Percentiles rank a stretch among this genome's conserved stretches.
phyloP scores from a whole-genome alignment of 192 early-diverging fungal species.

The Lunasporangiospora selenospora region DNA sequence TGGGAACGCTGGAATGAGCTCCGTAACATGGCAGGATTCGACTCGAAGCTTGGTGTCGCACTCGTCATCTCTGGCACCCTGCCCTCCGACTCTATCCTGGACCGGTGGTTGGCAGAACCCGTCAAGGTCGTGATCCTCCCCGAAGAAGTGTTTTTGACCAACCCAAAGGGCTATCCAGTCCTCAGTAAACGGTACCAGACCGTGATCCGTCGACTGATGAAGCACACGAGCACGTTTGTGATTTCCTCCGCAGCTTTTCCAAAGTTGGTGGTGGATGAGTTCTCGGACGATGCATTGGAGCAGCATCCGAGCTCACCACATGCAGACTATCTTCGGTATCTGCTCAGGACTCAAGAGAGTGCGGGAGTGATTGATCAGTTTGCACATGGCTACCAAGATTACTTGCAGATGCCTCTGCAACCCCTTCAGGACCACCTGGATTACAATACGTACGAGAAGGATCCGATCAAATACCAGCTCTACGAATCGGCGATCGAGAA shows the following conservation, averaged over 20 bases:
- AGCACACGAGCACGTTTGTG: constrained; percentile 45
- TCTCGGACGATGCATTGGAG: constrained; percentile 24
- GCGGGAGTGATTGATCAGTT: constrained; percentile 72
- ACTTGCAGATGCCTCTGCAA: constrained; percentile 81
- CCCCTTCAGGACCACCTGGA: constrained; percentile 97
- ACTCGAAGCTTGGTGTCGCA: constrained; percentile 69
- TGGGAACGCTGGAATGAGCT: constrained; percentile 88
- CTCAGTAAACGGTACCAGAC: constrained; percentile 80
- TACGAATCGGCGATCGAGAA: constrained; percentile 77
- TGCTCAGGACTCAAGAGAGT: constrained; percentile 68
- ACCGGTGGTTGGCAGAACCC: constrained; percentile 90
- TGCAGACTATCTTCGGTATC: constrained; percentile 81
- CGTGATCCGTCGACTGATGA: constrained; percentile 63
- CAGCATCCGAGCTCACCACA: constrained; percentile 65
- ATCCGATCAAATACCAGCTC: constrained; percentile 91
- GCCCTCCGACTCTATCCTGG: constrained; percentile 50
- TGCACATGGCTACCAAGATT: constrained; percentile 90
- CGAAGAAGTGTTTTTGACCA: constrained; percentile 73
- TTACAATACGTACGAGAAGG: constrained; percentile 97
- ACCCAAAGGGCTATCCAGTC: constrained; percentile 89
- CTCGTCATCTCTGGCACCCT: constrained; percentile 62
- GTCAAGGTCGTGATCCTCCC: constrained; percentile 79
- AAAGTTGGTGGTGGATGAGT: constrained; percentile 40
- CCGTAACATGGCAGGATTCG: constrained; percentile 73
- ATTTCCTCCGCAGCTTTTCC: constrained; percentile 38